Conservation (phyloP, 2,329 filamentous ascomycete genomes). For the Xylaria hypoxylon region DNA sequence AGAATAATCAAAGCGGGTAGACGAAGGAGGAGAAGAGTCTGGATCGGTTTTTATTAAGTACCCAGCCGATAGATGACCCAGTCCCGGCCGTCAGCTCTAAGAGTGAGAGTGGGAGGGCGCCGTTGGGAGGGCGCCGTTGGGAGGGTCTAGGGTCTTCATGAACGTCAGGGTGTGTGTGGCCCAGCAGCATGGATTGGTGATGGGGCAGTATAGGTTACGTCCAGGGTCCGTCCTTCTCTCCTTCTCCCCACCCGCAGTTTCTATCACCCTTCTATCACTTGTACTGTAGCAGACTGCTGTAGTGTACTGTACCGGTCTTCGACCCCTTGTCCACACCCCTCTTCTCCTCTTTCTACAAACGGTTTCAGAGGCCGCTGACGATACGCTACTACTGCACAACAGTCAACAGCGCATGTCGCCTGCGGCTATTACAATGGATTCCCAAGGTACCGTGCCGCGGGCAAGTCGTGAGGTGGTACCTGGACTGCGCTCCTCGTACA, state of each 20-base stretch:
- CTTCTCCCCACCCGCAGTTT: conserved; percentile 9
- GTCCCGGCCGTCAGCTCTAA: conserved; percentile 30
- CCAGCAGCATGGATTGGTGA: conserved; percentile 30
- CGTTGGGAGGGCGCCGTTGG: background rate
- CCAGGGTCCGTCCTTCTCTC: background rate
- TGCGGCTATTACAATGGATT: conserved; percentile 13
- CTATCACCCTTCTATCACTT: conserved; percentile 19
- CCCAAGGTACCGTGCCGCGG: conserved; percentile 4
- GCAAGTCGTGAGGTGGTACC: background rate
- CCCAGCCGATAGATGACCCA: background rate
- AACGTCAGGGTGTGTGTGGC: conserved; percentile 16
- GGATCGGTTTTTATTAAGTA: conserved; percentile 30
- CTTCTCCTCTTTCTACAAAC: conserved; percentile 26
- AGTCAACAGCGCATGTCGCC: conserved; percentile 11
- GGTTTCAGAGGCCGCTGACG: conserved; percentile 24
- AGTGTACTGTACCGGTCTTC: conserved; percentile 1
- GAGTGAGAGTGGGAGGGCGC: conserved; percentile 3
- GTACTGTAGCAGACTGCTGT: too few species aligned
- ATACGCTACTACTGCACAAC: conserved; percentile 29
- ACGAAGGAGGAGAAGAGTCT: conserved; percentile 25
- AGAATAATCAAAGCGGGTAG: conserved; percentile 28
- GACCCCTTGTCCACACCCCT: conserved; percentile 7
- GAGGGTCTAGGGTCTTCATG: background rate
- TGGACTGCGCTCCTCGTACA: conserved; percentile 22
- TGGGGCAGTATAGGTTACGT: conserved; percentile 14